Conservation (phyloP, 129 eudicot species). For the Lactuca saligna region DNA sequence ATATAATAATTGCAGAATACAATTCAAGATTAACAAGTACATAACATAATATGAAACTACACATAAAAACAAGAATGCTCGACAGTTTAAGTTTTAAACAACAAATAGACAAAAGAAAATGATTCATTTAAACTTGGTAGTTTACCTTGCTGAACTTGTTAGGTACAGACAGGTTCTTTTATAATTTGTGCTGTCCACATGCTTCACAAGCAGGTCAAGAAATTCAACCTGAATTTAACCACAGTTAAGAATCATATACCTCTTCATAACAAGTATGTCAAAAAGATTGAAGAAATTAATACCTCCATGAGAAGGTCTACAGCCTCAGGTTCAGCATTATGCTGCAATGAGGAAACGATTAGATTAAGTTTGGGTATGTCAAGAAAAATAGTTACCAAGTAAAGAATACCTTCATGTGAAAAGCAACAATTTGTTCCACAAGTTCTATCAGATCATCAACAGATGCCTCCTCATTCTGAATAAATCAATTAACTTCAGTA, state of each 20-base stretch:
- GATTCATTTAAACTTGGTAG: neutral
- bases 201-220: constrained; percentile 71
- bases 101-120: neutral
- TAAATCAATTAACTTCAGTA: neutral
- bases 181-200: constrained; percentile 63
- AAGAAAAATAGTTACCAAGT: constrained; percentile 1
- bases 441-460: constrained; percentile 77
- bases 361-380: neutral
- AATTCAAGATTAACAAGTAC: neutral
- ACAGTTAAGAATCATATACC: constrained; percentile 1
- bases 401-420: constrained; percentile 64
- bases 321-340: constrained; percentile 98
- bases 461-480: constrained; percentile 69
- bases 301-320: constrained; percentile 99
- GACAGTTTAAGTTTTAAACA: neutral
- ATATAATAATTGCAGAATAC: neutral
- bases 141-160: constrained; percentile 64
- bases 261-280: neutral
- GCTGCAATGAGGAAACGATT: constrained; percentile 51
- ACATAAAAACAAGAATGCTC: no score
- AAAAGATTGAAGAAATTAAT: constrained; percentile 7
- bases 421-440: constrained; percentile 41
- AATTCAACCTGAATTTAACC: constrained; percentile 61
- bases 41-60: no score
- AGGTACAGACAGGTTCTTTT: constrained; percentile 62